Evolutionary conservation across 306 rosid genomes (phyloP).

Genomic region (Corylus avellana): DNA sequence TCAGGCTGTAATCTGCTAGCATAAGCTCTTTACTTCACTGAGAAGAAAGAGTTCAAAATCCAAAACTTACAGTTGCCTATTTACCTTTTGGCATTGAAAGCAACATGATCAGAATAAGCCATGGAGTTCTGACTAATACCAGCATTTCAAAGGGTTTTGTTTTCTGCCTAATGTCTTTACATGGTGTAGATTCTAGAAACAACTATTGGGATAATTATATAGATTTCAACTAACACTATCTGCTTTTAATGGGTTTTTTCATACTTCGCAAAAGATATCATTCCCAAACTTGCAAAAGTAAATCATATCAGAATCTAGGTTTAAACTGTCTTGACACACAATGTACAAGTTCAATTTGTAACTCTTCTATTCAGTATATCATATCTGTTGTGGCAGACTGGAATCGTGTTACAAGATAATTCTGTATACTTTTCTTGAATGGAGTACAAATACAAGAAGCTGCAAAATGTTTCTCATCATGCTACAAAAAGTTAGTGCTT

Average conservation of each 20-base stretch:
- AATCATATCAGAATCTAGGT: not conserved
- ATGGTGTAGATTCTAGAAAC: too few species aligned
- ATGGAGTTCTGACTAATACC: not conserved
- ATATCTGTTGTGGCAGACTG: constrained; percentile 11
- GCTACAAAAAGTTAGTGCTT: constrained; percentile 46
- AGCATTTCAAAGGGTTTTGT: not conserved
- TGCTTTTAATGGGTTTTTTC: not conserved
- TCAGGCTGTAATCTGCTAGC: not conserved
- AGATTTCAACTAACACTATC: not conserved
- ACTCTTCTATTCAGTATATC: constrained; percentile 14
- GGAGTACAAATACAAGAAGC: constrained; percentile 19
- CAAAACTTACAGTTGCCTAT: not conserved
- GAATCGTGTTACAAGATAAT: constrained; percentile 27
- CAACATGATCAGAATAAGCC: not conserved
- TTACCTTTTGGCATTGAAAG: not conserved
- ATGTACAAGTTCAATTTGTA: constrained; percentile 37
- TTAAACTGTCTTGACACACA: constrained; percentile 7
- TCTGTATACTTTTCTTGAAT: constrained; percentile 15
- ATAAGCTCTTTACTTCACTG: not conserved
- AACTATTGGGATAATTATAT: too few species aligned
- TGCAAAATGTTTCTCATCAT: constrained; percentile 35
- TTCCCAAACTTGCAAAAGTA: not conserved
- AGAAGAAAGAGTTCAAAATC: not conserved
- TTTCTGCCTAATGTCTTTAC: not conserved
- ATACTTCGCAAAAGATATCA: not conserved